Evolutionary conservation across 352 stramenopile species (phyloP), one percentile per base, ranked within the genome.

Genomic region (Peronospora destructor): DNA sequence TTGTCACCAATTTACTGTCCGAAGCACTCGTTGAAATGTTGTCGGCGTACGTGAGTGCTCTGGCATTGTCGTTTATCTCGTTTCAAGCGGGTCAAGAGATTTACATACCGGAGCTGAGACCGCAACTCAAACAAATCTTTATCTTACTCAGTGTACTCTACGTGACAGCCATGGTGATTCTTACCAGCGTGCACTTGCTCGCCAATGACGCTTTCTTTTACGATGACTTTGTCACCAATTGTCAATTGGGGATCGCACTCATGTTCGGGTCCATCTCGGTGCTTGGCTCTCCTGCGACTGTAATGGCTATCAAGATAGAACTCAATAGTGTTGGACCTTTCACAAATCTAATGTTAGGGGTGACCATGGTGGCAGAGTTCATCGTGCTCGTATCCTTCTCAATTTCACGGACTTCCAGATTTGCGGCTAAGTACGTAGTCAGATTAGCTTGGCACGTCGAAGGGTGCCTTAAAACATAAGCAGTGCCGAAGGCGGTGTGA

Each of bases 221-320:
- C 40, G 58, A 59, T 40, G 40, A 63, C 37, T 75, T 86, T 39
- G 59, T 61, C 11, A 45, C 39, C 8, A 69, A 53, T 32, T 87
- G 76, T 49, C 66, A 85, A 42, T 46, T 87, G 35, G 71, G 73
- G 4, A 84, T 87, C 39, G 71, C 70, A 2, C 73, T 85, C 60
- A 76, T 87, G 68, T 87, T 87, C 28, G 76, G 60, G 37, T 87
- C 76, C 45, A 87, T 85, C 45, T 80, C 71, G 3, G 76, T 87
- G 28, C 56, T 85, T 6, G 72, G 64, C 1, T 87, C 76, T 10
- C 76, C 76, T 0, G 67, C 73, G 6, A 87, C 76, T 9, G 72
- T 84, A 35, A 85, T 87, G 74, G 76, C 75, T 13, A 84, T 87
- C 59, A 84, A 87, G 60, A 87, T 84, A 42, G 75, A 87, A 45